Evolutionary conservation across 1,284 basidiomycete genomes (phyloP).

Genomic region (Fomes fomentarius): DNA sequence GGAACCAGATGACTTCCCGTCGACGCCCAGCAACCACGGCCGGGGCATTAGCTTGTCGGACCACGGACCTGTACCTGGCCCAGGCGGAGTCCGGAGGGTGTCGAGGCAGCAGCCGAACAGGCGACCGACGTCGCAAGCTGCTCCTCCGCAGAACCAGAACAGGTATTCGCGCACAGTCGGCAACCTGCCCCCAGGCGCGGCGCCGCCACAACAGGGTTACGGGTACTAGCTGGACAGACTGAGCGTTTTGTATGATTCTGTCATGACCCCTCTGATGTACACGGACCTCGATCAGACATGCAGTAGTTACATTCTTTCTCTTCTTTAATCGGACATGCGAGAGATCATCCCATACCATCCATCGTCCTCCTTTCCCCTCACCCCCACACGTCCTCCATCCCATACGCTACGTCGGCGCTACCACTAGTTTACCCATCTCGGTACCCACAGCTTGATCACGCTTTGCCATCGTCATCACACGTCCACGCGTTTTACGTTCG

Average conservation of each 20-base stretch:
- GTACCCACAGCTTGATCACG: not conserved
- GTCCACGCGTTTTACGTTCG: not conserved
- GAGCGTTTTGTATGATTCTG: constrained; percentile 12
- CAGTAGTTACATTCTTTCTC: constrained; percentile 11
- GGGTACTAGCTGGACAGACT: constrained; percentile 23
- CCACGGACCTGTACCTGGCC: constrained; percentile 76
- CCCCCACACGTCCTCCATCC: not conserved
- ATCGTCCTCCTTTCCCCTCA: not conserved
- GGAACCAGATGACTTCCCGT: constrained; percentile 41
- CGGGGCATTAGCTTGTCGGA: constrained; percentile 80
- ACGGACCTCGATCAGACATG: constrained; percentile 22
- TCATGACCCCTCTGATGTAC: constrained; percentile 21
- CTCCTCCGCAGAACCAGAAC: constrained; percentile 68
- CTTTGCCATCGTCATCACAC: not conserved
- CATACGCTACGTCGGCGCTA: not conserved
- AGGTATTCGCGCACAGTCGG: constrained; percentile 63
- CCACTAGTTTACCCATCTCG: not conserved
- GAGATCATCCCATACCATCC: not conserved
- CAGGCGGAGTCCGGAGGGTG: constrained; percentile 75
- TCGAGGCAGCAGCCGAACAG: constrained; percentile 53
- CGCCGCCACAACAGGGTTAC: constrained; percentile 55
- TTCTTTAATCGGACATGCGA: constrained; percentile 6
- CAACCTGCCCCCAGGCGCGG: constrained; percentile 74
- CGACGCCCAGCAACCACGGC: constrained; percentile 22
- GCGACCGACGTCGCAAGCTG: constrained; percentile 61